These are phyloP conservation scores for Infundibulicybe gibba DNA, from an alignment of 768 basidiomycete genomes.

Conservation along the genomic window DNA sequence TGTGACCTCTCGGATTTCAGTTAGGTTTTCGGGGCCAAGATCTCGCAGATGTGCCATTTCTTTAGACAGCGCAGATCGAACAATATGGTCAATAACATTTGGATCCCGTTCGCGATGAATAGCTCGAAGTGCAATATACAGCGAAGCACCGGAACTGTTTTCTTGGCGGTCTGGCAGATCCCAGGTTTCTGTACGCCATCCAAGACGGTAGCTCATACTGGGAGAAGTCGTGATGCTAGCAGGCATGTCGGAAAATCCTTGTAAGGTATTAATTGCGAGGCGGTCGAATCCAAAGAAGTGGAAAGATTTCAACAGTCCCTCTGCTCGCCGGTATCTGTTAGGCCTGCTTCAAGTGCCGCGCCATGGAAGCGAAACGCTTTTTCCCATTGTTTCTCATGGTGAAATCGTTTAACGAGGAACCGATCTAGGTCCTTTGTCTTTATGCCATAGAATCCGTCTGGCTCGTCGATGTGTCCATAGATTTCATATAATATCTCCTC, in stretches of 20 bases:
- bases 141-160: slow-evolving; percentile 45
- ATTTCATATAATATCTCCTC: slow-evolving; percentile 87
- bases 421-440: slow-evolving; percentile 70
- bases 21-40: slow-evolving; percentile 77
- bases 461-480: slow-evolving; percentile 94
- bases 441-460: slow-evolving; percentile 97
- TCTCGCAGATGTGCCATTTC: slow-evolving; percentile 64
- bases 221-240: slow-evolving; percentile 26
- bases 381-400: slow-evolving; percentile 92
- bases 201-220: slow-evolving; percentile 71
- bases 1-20: slow-evolving; percentile 65
- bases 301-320: slow-evolving; percentile 75
- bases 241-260: slow-evolving; percentile 32
- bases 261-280: slow-evolving; percentile 73
- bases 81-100: slow-evolving; percentile 25
- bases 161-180: slow-evolving; percentile 72
- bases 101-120: slow-evolving; percentile 74
- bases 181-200: slow-evolving; percentile 96
- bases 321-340: slow-evolving; percentile 37
- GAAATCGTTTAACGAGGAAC: slow-evolving; percentile 81
- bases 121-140: slow-evolving; percentile 80
- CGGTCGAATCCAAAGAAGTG: slow-evolving; percentile 89
- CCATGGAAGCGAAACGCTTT: slow-evolving; percentile 90
- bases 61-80: slow-evolving; percentile 47
- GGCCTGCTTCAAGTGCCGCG: slow-evolving; percentile 70